phyloP scores from a whole-genome alignment of 805 yeast species.

The Teunomyces atbi region DNA sequence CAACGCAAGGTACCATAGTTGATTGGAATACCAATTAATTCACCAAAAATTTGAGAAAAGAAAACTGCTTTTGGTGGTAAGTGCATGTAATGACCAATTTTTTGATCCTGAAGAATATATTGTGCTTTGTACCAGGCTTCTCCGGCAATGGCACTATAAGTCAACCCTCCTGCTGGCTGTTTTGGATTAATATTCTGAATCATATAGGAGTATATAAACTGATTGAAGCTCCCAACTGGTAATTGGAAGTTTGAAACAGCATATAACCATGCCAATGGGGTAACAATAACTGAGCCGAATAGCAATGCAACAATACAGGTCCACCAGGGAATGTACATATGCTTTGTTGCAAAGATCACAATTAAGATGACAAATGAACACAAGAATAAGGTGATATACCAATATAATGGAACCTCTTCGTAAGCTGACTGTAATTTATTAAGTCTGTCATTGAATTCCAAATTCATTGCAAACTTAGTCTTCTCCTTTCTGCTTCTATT shows the following conservation, averaged over 20 bases:
- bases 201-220: conserved; percentile 21
- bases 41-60: conserved; percentile 23
- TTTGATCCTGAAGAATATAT: conserved; percentile 22
- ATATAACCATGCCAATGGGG: conserved; percentile 26
- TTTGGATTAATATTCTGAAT: conserved; percentile 10
- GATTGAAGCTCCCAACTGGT: conserved; percentile 26
- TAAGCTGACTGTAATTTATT: conserved; percentile 40
- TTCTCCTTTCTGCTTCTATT: conserved; percentile 9
- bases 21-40: conserved; percentile 24
- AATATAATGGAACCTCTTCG: conserved; percentile 38
- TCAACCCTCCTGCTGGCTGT: conserved; percentile 24
- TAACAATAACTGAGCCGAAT: conserved; percentile 23
- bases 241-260: conserved; percentile 26
- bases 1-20: conserved; percentile 23
- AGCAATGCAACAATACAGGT: conserved; percentile 19
- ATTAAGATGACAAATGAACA: conserved; percentile 34
- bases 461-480: conserved; percentile 10
- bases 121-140: conserved; percentile 28
- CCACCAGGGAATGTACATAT: conserved; percentile 24
- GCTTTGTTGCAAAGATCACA: conserved; percentile 28
- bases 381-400: conserved; percentile 39
- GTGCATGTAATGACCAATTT: conserved; percentile 24
- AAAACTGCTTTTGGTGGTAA: conserved; percentile 23
- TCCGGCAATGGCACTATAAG: conserved; percentile 24
- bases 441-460: conserved; percentile 38